Conservation (phyloP, 2,329 filamentous ascomycete genomes). For the Beauveria asiatica region DNA sequence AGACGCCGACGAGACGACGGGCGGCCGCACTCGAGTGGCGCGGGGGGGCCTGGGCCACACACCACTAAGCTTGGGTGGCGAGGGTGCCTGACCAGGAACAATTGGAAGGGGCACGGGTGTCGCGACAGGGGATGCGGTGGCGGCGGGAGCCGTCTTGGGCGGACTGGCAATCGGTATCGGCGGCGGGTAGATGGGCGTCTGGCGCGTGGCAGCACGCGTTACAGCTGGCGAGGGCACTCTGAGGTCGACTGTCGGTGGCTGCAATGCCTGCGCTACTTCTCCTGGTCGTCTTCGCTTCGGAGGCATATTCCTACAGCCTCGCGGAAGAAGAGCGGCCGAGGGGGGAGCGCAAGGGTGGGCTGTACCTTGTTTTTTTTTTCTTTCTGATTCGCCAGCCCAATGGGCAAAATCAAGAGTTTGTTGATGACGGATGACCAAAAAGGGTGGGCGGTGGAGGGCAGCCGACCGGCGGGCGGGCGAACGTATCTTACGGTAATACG, state of each 20-base stretch:
- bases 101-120: constrained; percentile 12
- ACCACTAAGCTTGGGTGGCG: constrained; percentile 6
- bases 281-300: constrained; percentile 29
- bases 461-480: neutral
- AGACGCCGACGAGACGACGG: constrained; percentile 14
- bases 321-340: neutral
- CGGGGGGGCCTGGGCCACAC: neutral
- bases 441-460: constrained; percentile 3
- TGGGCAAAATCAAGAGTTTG: constrained; percentile 1
- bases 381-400: neutral
- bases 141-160: constrained; percentile 14
- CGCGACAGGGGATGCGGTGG: constrained; percentile 4
- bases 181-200: constrained; percentile 25
- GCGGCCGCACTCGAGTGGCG: neutral
- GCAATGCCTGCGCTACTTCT: constrained; percentile 14
- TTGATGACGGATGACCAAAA: neutral
- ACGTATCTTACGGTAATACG: constrained; percentile 1
- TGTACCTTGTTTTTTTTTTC: neutral
- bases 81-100: constrained; percentile 8
- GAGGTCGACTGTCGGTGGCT: neutral
- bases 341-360: neutral
- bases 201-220: constrained; percentile 21
- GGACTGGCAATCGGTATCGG: constrained; percentile 19
- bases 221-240: constrained; percentile 7
- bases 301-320: constrained; percentile 20